Evolutionary conservation across 164 flowering plant species (phyloP), one percentile per base, ranked within the genome.

Genomic region (Aristolochia californica): DNA sequence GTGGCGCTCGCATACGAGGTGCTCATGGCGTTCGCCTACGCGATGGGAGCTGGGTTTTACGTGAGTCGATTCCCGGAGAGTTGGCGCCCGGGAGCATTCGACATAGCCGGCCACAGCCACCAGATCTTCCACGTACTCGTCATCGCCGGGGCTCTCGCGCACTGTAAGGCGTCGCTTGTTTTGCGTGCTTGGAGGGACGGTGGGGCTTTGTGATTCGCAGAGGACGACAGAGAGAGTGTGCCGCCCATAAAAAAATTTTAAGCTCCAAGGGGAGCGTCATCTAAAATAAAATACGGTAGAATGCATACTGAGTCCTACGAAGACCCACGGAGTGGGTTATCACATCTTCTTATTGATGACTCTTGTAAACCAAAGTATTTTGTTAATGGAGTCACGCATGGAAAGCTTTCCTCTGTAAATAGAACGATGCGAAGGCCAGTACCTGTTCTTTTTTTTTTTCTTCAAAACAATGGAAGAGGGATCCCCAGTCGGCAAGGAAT

Each of bases 71-170:
- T 93, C 15, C 99, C 99, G 0, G 99, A 93, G 69, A 62, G 83
- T 60, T 93, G 90, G 96, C 81, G 73, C 67, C 99, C 99, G 7
- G 99, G 99, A 26, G 72, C 79, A 26, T 89, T 89, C 45, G 99
- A 93, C 58, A 66, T 89, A 56, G 88, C 82, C 22, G 99, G 99
- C 4, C 99, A 89, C 58, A 93, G 99, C 69, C 99, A 93, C 61
- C 99, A 93, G 83, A 87, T 93, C 23, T 93, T 93, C 68, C 99
- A 89, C 57, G 80, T 87, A 23, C 81, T 93, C 62, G 97, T 93
- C 22, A 83, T 89, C 10, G 78, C 75, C 0, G 99, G 84, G 5
- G 97, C 96, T 0, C 81, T 93, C 18, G 77, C 87, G 2, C 99
- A 93, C 63, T 55, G 80, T 50, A 85, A 74, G 34, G 96, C 99